phyloP scores from a whole-genome alignment of 2,329 filamentous ascomycete genomes.

The Fusarium austroafricanum region DNA sequence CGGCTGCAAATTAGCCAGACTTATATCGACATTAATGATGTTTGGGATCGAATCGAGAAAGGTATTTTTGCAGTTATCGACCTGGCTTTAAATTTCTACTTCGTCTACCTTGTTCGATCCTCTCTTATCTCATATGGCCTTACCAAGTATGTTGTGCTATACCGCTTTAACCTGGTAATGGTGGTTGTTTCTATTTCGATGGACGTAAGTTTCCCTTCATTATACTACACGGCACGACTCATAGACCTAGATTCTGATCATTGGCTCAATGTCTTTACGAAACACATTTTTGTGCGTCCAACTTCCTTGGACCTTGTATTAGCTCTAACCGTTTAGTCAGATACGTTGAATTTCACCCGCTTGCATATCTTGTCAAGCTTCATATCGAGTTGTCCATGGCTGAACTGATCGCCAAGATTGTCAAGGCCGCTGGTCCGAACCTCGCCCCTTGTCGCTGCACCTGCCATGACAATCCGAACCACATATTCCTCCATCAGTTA shows the following conservation, averaged over 20 bases:
- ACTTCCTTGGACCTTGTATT: neutral
- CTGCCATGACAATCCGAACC: slow-evolving; percentile 36
- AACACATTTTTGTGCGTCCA: slow-evolving; percentile 41
- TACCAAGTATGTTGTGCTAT: slow-evolving; percentile 60
- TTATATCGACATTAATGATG: slow-evolving; percentile 57
- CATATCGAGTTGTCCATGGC: slow-evolving; percentile 46
- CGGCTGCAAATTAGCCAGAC: slow-evolving; percentile 54
- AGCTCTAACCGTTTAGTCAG: slow-evolving; percentile 13
- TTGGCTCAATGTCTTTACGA: slow-evolving; percentile 41
- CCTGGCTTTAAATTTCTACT: slow-evolving; percentile 59
- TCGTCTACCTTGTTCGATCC: slow-evolving; percentile 57
- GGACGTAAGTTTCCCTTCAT: slow-evolving; percentile 38
- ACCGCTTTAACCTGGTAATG: slow-evolving; percentile 52
- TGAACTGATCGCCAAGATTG: slow-evolving; percentile 45
- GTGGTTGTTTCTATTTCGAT: slow-evolving; percentile 47
- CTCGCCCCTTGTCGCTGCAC: slow-evolving; percentile 33
- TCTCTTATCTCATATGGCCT: slow-evolving; percentile 61
- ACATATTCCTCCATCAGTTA: slow-evolving; percentile 14
- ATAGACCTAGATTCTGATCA: slow-evolving; percentile 38
- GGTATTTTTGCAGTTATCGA: slow-evolving; percentile 60
- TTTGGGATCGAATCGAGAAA: slow-evolving; percentile 64
- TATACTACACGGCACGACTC: neutral
- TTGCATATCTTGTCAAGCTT: slow-evolving; percentile 46
- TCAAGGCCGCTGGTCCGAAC: slow-evolving; percentile 37
- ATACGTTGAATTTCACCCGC: slow-evolving; percentile 44